Conservation (phyloP, 108 stramenopile genomes). For the Cylindrotheca closterium region DNA sequence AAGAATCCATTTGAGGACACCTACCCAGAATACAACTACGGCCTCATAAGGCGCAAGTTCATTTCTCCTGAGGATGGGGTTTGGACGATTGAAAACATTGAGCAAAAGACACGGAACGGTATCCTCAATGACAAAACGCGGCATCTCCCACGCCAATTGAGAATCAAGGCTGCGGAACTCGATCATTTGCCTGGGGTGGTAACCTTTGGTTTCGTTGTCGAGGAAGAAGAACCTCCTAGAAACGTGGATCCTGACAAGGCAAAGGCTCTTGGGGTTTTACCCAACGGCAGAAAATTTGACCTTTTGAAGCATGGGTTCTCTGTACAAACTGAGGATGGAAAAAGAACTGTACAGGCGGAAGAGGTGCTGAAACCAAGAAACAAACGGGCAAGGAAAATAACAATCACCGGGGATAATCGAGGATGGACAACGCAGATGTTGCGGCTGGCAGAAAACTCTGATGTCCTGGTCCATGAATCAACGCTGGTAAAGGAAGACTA, state of each 20-base stretch:
- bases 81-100: slow-evolving; percentile 58
- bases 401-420: slow-evolving; percentile 71
- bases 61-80: slow-evolving; percentile 52
- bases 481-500: slow-evolving; percentile 59
- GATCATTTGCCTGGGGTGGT: slow-evolving; percentile 73
- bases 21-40: slow-evolving; percentile 61
- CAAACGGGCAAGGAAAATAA: slow-evolving; percentile 59
- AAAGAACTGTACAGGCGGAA: slow-evolving; percentile 46
- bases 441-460: slow-evolving; percentile 56
- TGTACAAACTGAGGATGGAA: slow-evolving; percentile 50
- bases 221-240: slow-evolving; percentile 62
- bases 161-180: slow-evolving; percentile 76
- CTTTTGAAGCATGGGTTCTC: slow-evolving; percentile 67
- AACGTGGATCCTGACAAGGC: slow-evolving; percentile 72
- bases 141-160: slow-evolving; percentile 16
- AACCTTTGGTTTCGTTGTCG: slow-evolving; percentile 78
- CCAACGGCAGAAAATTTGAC: slow-evolving; percentile 60
- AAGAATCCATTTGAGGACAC: slow-evolving; percentile 51
- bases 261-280: slow-evolving; percentile 52
- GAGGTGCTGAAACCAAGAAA: slow-evolving; percentile 44
- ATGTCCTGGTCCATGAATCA: slow-evolving; percentile 89
- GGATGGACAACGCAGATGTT: slow-evolving; percentile 58
- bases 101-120: neutral
- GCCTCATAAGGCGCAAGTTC: slow-evolving; percentile 20
- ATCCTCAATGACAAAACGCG: neutral